Conservation (phyloP, 352 stramenopile genomes). For the Pythium utonaiense region DNA sequence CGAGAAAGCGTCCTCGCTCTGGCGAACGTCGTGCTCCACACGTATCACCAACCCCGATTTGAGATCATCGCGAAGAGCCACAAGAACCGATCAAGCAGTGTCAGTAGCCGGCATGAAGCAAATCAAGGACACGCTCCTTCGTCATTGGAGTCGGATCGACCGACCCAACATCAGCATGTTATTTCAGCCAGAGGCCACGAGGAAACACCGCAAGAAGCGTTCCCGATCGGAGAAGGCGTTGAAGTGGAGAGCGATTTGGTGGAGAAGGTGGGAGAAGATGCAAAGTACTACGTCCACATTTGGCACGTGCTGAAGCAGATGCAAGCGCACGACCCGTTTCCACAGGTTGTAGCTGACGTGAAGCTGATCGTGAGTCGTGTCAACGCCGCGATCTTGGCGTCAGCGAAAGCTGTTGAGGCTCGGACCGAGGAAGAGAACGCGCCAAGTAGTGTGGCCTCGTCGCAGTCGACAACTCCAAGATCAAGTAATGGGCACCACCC, state of each 20-base stretch:
- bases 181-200: not conserved
- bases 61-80: constrained; percentile 80
- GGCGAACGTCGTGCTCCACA: constrained; percentile 84
- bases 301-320: constrained; percentile 64
- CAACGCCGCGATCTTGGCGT: constrained; percentile 28
- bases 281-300: constrained; percentile 61
- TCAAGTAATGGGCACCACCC: not conserved
- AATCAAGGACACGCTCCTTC: not conserved
- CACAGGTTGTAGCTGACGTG: constrained; percentile 40
- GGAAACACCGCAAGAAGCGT: constrained; percentile 12
- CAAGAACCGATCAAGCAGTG: constrained; percentile 45
- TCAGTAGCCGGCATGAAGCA: constrained; percentile 2
- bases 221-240: constrained; percentile 21
- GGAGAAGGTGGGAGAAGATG: constrained; percentile 25
- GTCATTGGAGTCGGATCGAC: not conserved
- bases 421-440: not conserved
- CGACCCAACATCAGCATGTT: not conserved
- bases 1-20: constrained; percentile 81
- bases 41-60: constrained; percentile 81
- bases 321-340: constrained; percentile 74
- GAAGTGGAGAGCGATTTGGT: constrained; percentile 21
- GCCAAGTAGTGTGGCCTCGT: not conserved
- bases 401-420: constrained; percentile 12
- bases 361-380: constrained; percentile 32
- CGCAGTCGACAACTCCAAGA: constrained; percentile 2